Evolutionary conservation across 106 monocot species (phyloP).

Genomic region (Dendrobium officinale): DNA sequence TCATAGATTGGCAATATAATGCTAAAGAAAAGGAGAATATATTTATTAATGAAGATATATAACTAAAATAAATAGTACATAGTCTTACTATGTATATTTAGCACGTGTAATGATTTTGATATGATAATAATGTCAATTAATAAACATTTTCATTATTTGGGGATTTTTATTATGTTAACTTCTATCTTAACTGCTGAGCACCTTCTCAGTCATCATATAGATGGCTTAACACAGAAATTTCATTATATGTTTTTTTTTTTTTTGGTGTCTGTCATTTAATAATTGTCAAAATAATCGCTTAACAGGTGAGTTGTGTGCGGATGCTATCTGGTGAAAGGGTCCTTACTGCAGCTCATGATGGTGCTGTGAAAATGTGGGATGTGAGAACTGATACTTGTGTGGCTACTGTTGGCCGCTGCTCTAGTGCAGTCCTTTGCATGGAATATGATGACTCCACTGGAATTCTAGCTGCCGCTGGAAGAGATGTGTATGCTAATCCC

Average conservation of each 20-base stretch:
- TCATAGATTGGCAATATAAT: no score
- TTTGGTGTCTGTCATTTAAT: not conserved
- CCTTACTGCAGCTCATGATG: constrained; percentile 95
- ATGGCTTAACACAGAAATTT: not conserved
- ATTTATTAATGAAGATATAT: no score
- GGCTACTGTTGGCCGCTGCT: constrained; percentile 88
- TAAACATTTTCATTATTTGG: no score
- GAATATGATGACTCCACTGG: constrained; percentile 95
- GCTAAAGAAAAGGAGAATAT: no score
- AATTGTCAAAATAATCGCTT: not conserved
- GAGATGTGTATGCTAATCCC: constrained; percentile 72
- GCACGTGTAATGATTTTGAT: no score
- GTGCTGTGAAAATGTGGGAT: constrained; percentile 99
- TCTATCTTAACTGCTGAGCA: not conserved
- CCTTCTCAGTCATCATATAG: not conserved
- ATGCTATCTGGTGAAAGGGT: constrained; percentile 98
- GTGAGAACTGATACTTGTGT: constrained; percentile 99
- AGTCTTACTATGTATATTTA: no score
- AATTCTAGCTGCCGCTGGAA: constrained; percentile 87
- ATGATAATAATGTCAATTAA: no score
- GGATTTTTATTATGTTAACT: no score
- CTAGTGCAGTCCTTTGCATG: constrained; percentile 86
- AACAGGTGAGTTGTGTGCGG: constrained; percentile 83
- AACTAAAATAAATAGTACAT: no score
- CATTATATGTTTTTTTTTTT: not conserved